A percentile compares a stretch with the other conserved stretches of the same genome.
phyloP scores from a whole-genome alignment of 2,329 filamentous ascomycete species.

The Hysterium pulicare region DNA sequence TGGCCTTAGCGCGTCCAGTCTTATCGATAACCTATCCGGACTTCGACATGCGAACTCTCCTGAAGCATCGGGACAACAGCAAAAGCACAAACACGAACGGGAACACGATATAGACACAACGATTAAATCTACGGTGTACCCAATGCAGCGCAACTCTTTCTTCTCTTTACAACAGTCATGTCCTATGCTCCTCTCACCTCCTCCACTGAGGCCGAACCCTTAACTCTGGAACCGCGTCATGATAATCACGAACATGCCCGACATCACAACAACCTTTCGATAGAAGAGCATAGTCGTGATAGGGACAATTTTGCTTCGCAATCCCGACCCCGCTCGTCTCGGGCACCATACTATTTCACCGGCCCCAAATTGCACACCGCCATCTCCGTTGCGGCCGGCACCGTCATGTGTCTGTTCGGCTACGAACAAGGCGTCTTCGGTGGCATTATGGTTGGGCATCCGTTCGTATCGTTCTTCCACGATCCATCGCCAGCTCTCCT shows the following conservation, averaged over 20 bases:
- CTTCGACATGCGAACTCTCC: no score
- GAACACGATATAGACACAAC: no score
- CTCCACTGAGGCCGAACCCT: constrained; percentile 1
- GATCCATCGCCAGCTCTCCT: constrained; percentile 1
- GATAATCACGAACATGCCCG: neutral
- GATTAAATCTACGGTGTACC: no score
- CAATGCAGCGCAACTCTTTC: no score
- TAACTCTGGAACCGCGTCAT: neutral
- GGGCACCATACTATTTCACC: constrained; percentile 4
- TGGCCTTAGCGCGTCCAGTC: no score
- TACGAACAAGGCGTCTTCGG: constrained; percentile 21
- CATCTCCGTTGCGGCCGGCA: constrained; percentile 20
- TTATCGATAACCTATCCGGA: no score
- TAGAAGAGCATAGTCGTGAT: no score
- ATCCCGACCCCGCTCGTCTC: neutral
- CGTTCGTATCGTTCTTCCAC: constrained; percentile 4
- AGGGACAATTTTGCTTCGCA: constrained; percentile 9
- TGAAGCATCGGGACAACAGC: no score
- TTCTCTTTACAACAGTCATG: no score
- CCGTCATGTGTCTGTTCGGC: constrained; percentile 22
- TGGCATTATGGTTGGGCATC: constrained; percentile 5
- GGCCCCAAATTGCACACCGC: constrained; percentile 14
- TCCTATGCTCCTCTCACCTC: constrained; percentile 2
- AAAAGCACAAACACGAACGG: no score
- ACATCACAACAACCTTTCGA: neutral